These are phyloP conservation scores for Lecanoromycetidae sp. DNA, from an alignment of 2,329 filamentous ascomycete species.

Conservation along the genomic window DNA sequence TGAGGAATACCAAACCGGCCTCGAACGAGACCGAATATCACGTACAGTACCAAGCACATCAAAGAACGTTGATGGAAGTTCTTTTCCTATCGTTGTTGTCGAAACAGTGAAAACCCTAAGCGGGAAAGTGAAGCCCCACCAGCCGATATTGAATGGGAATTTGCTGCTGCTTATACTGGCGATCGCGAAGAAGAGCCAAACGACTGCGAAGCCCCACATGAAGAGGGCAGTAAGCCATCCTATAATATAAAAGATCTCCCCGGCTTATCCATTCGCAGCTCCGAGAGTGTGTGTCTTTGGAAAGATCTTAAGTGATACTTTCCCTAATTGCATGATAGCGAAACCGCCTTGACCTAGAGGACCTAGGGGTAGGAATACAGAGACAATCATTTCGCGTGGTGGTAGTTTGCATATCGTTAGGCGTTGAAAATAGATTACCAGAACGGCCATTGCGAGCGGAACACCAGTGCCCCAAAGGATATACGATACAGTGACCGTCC, in stretches of 20 bases:
- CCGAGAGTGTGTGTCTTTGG: conserved; percentile 28
- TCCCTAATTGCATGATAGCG: conserved; percentile 41
- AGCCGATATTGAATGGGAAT: conserved; percentile 51
- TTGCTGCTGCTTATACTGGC: conserved; percentile 34
- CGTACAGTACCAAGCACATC: conserved; percentile 40
- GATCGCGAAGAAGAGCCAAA: conserved; percentile 44
- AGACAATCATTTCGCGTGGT: conserved; percentile 54
- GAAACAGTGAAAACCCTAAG: conserved; percentile 44
- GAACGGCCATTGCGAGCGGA: conserved; percentile 48
- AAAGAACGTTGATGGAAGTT: conserved; percentile 46
- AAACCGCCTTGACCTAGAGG: conserved; percentile 56
- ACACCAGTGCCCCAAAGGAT: conserved; percentile 56
- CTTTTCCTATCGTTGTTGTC: conserved; percentile 37
- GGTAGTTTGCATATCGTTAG: conserved; percentile 55
- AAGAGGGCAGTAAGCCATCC: conserved; percentile 43
- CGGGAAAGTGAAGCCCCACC: conserved; percentile 52
- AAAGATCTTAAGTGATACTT: conserved; percentile 32
- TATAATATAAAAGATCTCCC: conserved; percentile 46
- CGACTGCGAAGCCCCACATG: conserved; percentile 45
- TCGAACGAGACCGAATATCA: not conserved
- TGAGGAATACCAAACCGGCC: too few species aligned
- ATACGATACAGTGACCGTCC: conserved; percentile 53
- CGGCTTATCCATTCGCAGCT: conserved; percentile 30
- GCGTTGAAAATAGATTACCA: conserved; percentile 59
- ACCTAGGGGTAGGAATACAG: conserved; percentile 54